Evolutionary conservation across 768 basidiomycete species (phyloP), one percentile per base, ranked within the genome.

Genomic region (Rhizopogon vinicolor): DNA sequence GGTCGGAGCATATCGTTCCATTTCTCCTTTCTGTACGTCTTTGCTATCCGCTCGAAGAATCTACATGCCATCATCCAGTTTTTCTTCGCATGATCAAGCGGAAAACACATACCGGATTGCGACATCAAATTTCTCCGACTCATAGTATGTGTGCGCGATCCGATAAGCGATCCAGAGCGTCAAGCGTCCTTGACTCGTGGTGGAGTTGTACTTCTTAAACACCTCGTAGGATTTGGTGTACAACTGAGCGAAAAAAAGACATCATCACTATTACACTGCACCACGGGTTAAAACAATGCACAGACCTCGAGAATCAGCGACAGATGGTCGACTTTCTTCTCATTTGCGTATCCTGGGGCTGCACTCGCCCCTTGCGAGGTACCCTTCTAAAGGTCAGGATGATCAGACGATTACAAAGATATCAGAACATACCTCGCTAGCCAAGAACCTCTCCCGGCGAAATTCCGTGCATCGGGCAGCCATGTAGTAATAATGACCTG

Each of bases 141-240:
- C 78, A 57, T 83, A 81, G 66, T 98, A 95, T 3, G 89, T 89
- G 57, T 89, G 83, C 0, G 93, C 96, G 53, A 99, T 98, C 33
- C 87, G 83, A 68, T 83, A 89, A 3, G 94, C 96, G 51, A 99
- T 88, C 80, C 85, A 91, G n/a, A 96, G 74, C 0, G 92, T 93
- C 58, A 93, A 72, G 9, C 95, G 83, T 3, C 85, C 83, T 60
- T 90, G 91, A n/a, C 78, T 80, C 18, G 72, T 64, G 37, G 73
- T 60, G 1, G 80, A 70, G 42, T 74, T 76, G 63, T 90, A 81
- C 61, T 84, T 87, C 74, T 96, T 98, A 76, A 97, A 93, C 10
- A 93, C 68, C 61, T 96, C 92, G 70, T 99, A 98, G 1, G 97
- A 79, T 65, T 95, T 93, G 7, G 93, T 97, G 66, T 93, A 95